These are phyloP conservation scores for fission yeast (Schizosaccharomyces pombe) DNA, from an alignment of 805 yeast genomes.

Conservation along the genomic window DNA sequence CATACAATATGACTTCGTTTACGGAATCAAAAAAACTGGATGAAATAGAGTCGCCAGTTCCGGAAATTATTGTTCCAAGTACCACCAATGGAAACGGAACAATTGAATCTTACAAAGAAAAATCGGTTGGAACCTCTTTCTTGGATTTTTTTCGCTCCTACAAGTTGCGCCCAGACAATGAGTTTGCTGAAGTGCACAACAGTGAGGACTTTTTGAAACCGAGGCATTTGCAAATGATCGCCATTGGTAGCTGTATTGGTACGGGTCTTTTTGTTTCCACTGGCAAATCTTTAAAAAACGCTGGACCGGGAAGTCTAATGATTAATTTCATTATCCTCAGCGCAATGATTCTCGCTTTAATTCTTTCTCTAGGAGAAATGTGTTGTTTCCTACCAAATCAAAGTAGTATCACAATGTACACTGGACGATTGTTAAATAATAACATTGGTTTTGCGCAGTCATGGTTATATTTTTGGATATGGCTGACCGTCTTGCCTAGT, in stretches of 20 bases:
- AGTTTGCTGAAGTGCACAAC: slow-evolving; percentile 17
- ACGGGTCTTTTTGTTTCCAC: slow-evolving; percentile 34
- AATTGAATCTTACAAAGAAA: not conserved
- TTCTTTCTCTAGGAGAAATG: slow-evolving; percentile 33
- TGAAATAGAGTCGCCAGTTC: too few relatives aligned
- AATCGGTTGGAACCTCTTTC: not conserved
- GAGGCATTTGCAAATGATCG: slow-evolving; percentile 56
- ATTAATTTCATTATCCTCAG: slow-evolving; percentile 20
- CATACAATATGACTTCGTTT: too few relatives aligned
- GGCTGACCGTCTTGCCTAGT: slow-evolving; percentile 40
- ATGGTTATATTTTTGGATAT: slow-evolving; percentile 42
- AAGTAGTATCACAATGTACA: slow-evolving; percentile 39
- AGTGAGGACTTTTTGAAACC: slow-evolving; percentile 20
- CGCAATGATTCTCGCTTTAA: slow-evolving; percentile 27
- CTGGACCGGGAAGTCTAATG: slow-evolving; percentile 11
- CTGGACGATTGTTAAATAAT: slow-evolving; percentile 34
- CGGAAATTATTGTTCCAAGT: not conserved
- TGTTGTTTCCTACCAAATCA: slow-evolving; percentile 41
- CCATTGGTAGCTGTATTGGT: slow-evolving; percentile 66
- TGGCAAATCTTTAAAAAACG: slow-evolving; percentile 8
- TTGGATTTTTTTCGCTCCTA: not conserved
- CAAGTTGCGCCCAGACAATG: not conserved
- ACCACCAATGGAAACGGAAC: not conserved
- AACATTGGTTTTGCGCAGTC: slow-evolving; percentile 19
- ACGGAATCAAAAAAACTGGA: too few relatives aligned